Evolutionary conservation across 768 basidiomycete species (phyloP).

Genomic region (Mycena vulgaris): DNA sequence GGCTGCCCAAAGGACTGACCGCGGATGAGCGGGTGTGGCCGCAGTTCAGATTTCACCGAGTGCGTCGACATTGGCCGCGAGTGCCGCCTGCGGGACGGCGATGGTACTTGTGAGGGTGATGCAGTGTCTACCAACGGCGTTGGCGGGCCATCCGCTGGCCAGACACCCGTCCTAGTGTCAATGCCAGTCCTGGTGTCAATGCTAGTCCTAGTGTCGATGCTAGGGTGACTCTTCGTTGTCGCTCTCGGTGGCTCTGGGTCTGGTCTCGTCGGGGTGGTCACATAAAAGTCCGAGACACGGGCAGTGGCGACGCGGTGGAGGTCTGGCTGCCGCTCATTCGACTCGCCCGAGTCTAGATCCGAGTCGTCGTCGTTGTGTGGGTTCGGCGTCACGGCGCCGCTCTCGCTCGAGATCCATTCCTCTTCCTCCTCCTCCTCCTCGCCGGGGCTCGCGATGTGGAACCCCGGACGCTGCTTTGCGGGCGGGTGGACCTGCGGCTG

Average conservation of each 20-base stretch:
- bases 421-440: slow-evolving; percentile 58
- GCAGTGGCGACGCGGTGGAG: slow-evolving; percentile 56
- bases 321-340: slow-evolving; percentile 11
- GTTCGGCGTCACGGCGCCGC: slow-evolving; percentile 79
- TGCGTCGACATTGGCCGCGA: slow-evolving; percentile 41
- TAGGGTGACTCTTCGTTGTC: not conserved
- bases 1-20: slow-evolving; percentile 76
- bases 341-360: slow-evolving; percentile 46
- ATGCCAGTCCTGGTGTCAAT: not conserved
- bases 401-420: slow-evolving; percentile 83
- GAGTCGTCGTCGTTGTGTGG: slow-evolving; percentile 57
- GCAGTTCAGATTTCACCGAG: slow-evolving; percentile 51
- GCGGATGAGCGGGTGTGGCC: slow-evolving; percentile 85
- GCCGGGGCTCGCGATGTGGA: slow-evolving; percentile 69
- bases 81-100: slow-evolving; percentile 39
- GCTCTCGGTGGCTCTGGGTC: not conserved
- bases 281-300: slow-evolving; percentile 52
- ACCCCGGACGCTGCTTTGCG: slow-evolving; percentile 62
- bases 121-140: not conserved
- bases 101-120: not conserved
- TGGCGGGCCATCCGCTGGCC: not conserved
- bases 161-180: too few species aligned
- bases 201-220: not conserved
- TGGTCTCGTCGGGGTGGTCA: slow-evolving; percentile 13
- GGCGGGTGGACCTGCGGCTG: slow-evolving; percentile 49